Evolutionary conservation across 164 flowering plant genomes (phyloP).

Genomic region (Vitis rupestris): DNA sequence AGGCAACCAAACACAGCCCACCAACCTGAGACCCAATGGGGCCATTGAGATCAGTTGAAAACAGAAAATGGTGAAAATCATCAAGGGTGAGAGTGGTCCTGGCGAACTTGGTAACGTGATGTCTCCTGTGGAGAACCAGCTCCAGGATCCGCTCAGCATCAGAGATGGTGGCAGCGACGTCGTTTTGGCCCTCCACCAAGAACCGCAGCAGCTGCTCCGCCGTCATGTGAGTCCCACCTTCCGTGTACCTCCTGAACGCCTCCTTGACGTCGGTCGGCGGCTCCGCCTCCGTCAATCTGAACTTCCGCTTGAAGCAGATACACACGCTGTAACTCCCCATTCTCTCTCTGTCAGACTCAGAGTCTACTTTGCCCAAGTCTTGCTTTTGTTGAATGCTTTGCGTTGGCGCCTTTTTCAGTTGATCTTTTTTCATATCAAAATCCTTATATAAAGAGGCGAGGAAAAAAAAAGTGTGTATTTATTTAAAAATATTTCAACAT

Average conservation of each 20-base stretch:
- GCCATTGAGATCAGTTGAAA: slow-evolving; percentile 39
- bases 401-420: too few species aligned
- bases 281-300: slow-evolving; percentile 30
- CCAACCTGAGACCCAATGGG: slow-evolving; percentile 31
- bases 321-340: slow-evolving; percentile 42
- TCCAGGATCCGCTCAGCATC: slow-evolving; percentile 34
- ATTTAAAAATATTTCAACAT: too few species aligned
- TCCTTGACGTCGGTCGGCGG: slow-evolving; percentile 40
- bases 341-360: too few species aligned
- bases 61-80: slow-evolving; percentile 38
- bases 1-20: too few species aligned
- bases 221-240: slow-evolving; percentile 35
- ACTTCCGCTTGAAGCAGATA: slow-evolving; percentile 35
- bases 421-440: too few species aligned
- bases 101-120: slow-evolving; percentile 29
- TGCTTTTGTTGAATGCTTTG: too few species aligned
- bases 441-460: too few species aligned
- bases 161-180: slow-evolving; percentile 13
- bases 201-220: slow-evolving; percentile 40
- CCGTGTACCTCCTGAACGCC: slow-evolving; percentile 33
- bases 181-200: slow-evolving; percentile 38
- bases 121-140: slow-evolving; percentile 28
- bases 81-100: slow-evolving; percentile 37
- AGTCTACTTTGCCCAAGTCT: too few species aligned
- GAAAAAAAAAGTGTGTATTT: too few species aligned